Conservation (phyloP, 768 basidiomycete species). For the Serendipita sp. region DNA sequence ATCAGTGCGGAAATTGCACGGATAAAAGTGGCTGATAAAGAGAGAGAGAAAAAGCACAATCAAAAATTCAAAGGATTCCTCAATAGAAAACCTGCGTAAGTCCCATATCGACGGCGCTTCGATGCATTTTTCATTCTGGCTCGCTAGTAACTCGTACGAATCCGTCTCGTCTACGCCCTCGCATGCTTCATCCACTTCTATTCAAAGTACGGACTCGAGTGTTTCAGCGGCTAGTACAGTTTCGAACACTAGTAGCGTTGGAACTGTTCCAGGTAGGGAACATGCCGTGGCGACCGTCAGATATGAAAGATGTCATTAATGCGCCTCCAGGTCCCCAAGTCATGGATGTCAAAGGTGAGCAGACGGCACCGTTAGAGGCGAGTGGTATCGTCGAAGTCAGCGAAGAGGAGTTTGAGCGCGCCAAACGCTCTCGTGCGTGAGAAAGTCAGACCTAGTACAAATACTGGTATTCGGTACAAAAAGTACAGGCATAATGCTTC, state of each 20-base stretch:
- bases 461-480: not conserved
- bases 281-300: not conserved
- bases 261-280: not conserved
- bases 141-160: not conserved
- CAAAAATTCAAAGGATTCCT: too few species aligned
- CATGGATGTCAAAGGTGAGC: not conserved
- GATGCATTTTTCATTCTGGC: not conserved
- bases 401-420: not conserved
- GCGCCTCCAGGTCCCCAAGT: not conserved
- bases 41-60: constrained; percentile 46
- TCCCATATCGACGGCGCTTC: too few species aligned
- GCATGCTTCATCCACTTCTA: not conserved
- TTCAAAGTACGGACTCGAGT: not conserved
- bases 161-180: not conserved
- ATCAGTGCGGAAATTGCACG: constrained; percentile 52
- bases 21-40: constrained; percentile 45
- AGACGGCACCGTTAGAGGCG: not conserved
- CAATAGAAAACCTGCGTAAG: too few species aligned
- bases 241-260: not conserved
- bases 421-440: not conserved
- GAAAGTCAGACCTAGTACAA: not conserved
- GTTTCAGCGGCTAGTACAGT: not conserved
- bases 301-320: too few species aligned
- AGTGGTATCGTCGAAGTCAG: not conserved
- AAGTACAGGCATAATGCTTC: not conserved